Evolutionary conservation across 202 grass and related monocot genomes (phyloP).

Genomic region (Panicum hallii): DNA sequence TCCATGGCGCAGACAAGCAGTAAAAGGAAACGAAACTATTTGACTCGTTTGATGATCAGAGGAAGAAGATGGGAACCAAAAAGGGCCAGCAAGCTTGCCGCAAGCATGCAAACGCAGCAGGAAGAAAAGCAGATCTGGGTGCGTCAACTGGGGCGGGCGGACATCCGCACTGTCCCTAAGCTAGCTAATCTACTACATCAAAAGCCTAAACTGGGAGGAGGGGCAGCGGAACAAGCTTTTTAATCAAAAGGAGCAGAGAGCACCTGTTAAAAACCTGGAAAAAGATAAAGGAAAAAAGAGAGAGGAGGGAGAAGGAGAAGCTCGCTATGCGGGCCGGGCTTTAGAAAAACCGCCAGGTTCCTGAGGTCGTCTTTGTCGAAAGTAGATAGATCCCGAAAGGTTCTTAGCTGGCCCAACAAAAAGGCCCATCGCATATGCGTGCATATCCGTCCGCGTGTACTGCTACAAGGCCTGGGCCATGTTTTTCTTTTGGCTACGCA

Average conservation of each 20-base stretch:
- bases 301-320: constrained; percentile 24
- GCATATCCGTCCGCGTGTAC: constrained; percentile 27
- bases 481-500: not conserved
- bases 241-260: constrained; percentile 53
- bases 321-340: constrained; percentile 41
- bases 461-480: constrained; percentile 20
- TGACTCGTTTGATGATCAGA: constrained; percentile 19
- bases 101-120: not conserved
- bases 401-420: constrained; percentile 49
- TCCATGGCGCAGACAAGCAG: not conserved
- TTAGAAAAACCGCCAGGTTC: constrained; percentile 34
- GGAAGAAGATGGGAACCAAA: constrained; percentile 9
- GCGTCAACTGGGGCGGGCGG: constrained; percentile 34
- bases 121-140: constrained; percentile 46
- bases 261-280: constrained; percentile 43
- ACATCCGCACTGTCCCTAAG: constrained; percentile 45
- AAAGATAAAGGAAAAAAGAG: constrained; percentile 40
- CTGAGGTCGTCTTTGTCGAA: constrained; percentile 37
- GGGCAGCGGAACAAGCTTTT: constrained; percentile 42
- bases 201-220: constrained; percentile 51
- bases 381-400: constrained; percentile 53
- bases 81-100: constrained; percentile 29
- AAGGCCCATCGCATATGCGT: constrained; percentile 32
- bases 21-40: constrained; percentile 7
- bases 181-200: constrained; percentile 37